These are phyloP conservation scores for Zea luxurians DNA, from an alignment of 176 grass and related monocot species.

Conservation along the genomic window DNA sequence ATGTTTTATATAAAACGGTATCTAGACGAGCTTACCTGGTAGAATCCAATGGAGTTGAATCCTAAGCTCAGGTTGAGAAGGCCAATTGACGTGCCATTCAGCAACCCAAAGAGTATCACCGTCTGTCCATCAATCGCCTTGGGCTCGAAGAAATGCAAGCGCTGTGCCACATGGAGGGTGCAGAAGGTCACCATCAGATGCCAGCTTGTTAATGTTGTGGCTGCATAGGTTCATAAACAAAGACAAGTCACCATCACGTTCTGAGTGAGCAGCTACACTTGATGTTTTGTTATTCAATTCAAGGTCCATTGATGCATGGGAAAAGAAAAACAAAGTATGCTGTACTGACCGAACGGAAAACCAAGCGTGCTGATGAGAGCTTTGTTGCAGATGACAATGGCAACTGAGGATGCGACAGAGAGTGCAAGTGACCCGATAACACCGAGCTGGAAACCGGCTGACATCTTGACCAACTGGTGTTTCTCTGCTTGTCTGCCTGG, in stretches of 20 bases:
- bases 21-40: conserved; percentile 60
- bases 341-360: conserved; percentile 85
- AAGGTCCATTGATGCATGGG: neutral
- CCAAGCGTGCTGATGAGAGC: conserved; percentile 94
- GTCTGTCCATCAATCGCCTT: conserved; percentile 83
- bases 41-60: conserved; percentile 99
- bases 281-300: conserved; percentile 5
- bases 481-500: conserved; percentile 48
- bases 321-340: neutral
- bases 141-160: conserved; percentile 93
- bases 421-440: conserved; percentile 86
- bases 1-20: conserved; percentile 30
- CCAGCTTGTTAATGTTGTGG: conserved; percentile 98
- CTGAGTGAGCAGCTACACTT: conserved; percentile 24
- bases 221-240: conserved; percentile 56
- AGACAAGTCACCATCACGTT: conserved; percentile 7
- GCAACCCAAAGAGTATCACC: conserved; percentile 86
- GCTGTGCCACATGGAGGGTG: conserved; percentile 85
- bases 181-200: conserved; percentile 98
- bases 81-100: conserved; percentile 94
- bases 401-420: conserved; percentile 88
- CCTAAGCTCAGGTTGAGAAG: conserved; percentile 97
- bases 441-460: conserved; percentile 69
- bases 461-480: conserved; percentile 52
- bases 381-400: conserved; percentile 99